Base-by-base conservation (phyloP, 2,329 filamentous ascomycete species). In the Cladosporium sp. region DNA sequence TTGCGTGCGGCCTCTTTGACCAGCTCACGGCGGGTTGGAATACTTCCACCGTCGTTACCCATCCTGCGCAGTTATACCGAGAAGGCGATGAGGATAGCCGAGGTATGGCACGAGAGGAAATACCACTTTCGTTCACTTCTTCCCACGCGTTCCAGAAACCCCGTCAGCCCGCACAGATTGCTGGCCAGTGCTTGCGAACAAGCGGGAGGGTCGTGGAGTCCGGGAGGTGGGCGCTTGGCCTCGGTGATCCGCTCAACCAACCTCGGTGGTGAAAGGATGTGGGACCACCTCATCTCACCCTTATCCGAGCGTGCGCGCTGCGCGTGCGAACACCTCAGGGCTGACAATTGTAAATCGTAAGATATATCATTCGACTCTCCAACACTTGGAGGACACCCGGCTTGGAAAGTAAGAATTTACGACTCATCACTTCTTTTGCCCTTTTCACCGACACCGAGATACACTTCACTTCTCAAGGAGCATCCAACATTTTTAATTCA, bases 11-110 rank as follows among this genome's bases (percentile, higher is more conserved):
- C 89, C 70, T 92, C 86, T 72, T 95, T 95, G 68, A 99, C 93
- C 40, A 99, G 88, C 71, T 99, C 95, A 64, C 90, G 87, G 27
- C 95, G 88, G 56, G 87, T 97, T 4, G 93, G 93, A 60, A 99
- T 99, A 60, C 89, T 83, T 57, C 93, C 93, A 61, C 93, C 93
- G 69, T 99, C 93, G 73, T 99, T 99, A 68, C 93, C 93, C 93
- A 99, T 96, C 61, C 47, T 66, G 57, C 9, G 22, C 22, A 9
- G 9, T 27, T 27, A 9, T 5, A 27, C 4, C 22, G 22, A 9
- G 6, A 12, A 34, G 22, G 22, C 9, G 4, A 27, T 13, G 32
- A 12, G 6, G 12, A 12, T 34, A 4, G 32, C n/a, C 32, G 32
- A 15, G 12, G 32, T 13, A 34, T 13, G 32, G 5, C 11, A 5